Base-by-base conservation (phyloP, 2,329 filamentous ascomycete genomes). In the Clonostachys byssicola region DNA sequence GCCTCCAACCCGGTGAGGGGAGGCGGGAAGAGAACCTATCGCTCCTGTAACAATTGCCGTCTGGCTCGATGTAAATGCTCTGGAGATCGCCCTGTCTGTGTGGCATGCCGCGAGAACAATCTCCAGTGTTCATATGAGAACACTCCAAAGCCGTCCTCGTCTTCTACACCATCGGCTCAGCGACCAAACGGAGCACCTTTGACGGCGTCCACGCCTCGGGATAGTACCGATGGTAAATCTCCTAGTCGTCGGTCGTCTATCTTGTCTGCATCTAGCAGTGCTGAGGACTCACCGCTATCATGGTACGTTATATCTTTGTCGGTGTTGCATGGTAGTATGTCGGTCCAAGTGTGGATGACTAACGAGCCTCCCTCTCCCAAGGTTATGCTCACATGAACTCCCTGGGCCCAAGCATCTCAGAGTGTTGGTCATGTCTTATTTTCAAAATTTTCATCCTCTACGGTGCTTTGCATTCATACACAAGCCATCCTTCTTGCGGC, bases 351-450 rank as follows among this genome's bases (percentile, higher is more conserved):
- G 8, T 30, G 23, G 9, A 30, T 9, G 23, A 23, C 33, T 51
- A n/a, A 52, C 41, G 14, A 12, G 30, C 12, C 23, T 17, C 13
- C 43, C 23, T 30, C 9, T 30, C 9, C 9, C 3, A 10, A 54
- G 52, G 50, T 42, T 54, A 8, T 34, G 34, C 40, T 51, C 46
- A 4, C 34, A 30, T 30, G 23, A 44, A 1, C 45, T 54, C 3
- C 52, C 52, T 17, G 44, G 45, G 10, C 20, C 13, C 12, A 51
- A 51, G 20, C 35, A 45, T 5, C 36, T 39, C n/a, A 14, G 17
- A 18, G 12, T 45, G 43, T 20, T 45, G 16, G 43, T 45, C 33
- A 23, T 16, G n/a, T 16, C 12, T 16, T 45, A 45, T n/a, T 40
- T 40, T 40, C 14, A 45, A 6, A 38, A 45, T 30, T 39, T 44